Conservation (phyloP, 2,329 filamentous ascomycete genomes). For the Dothidotthia symphoricarpi region DNA sequence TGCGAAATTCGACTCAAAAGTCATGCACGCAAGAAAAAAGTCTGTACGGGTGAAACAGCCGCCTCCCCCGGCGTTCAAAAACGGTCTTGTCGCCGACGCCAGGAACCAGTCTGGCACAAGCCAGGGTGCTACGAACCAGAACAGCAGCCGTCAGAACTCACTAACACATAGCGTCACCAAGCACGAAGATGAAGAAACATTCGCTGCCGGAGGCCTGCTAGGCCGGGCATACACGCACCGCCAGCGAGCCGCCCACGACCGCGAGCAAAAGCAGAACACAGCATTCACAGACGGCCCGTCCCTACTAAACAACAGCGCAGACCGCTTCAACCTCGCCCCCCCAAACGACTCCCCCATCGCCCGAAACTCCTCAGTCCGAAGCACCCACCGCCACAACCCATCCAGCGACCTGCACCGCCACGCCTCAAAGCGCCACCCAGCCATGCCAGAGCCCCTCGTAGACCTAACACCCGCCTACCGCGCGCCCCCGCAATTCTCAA, state of each 20-base stretch:
- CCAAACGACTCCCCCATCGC: constrained; percentile 25
- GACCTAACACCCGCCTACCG: constrained; percentile 65
- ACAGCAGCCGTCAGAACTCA: constrained; percentile 18
- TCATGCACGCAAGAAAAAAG: constrained; percentile 38
- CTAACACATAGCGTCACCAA: constrained; percentile 23
- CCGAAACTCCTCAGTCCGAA: constrained; percentile 35
- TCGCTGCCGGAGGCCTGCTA: constrained; percentile 49
- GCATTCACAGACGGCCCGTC: constrained; percentile 60
- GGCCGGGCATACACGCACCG: constrained; percentile 52
- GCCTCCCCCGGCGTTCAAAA: constrained; percentile 35
- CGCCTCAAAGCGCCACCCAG: constrained; percentile 44
- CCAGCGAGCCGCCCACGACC: constrained; percentile 41
- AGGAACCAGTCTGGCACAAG: constrained; percentile 15
- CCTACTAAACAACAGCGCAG: constrained; percentile 52
- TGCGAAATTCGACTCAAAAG: constrained; percentile 23
- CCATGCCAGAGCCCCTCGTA: constrained; percentile 60
- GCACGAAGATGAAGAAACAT: constrained; percentile 40
- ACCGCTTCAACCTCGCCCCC: constrained; percentile 27
- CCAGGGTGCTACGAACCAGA: constrained; percentile 19
- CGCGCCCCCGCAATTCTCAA: constrained; percentile 60
- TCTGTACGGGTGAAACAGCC: constrained; percentile 39
- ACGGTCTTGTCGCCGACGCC: too few relatives aligned
- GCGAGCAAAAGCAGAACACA: constrained; percentile 37
- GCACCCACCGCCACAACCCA: constrained; percentile 29
- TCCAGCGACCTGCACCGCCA: constrained; percentile 46